Percentiles rank a stretch among this genome's conserved stretches.
Evolutionary conservation across 2,329 filamentous ascomycete species (phyloP).

Genomic region (Neoscytalidium dimidiatum): DNA sequence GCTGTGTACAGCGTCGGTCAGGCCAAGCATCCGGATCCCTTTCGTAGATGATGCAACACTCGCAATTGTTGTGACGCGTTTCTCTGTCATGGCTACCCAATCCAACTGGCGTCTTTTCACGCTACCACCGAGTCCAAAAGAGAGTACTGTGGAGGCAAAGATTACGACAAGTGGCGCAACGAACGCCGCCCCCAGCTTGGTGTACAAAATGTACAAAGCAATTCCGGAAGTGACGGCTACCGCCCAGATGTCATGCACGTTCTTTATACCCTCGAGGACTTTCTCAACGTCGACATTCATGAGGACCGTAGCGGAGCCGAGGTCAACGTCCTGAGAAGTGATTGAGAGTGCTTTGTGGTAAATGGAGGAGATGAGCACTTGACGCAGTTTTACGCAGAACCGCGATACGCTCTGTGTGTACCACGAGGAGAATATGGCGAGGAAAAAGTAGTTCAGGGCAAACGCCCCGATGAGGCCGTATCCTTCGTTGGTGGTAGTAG

Average conservation of each 20-base stretch:
- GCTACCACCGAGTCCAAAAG: slow-evolving; percentile 22
- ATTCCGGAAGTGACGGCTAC: slow-evolving; percentile 24
- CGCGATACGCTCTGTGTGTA: slow-evolving; percentile 27
- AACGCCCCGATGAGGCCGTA: slow-evolving; percentile 30
- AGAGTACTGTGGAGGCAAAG: slow-evolving; percentile 21
- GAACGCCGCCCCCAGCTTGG: slow-evolving; percentile 28
- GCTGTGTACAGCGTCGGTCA: slow-evolving; percentile 25
- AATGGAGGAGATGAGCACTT: slow-evolving; percentile 28
- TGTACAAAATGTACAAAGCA: slow-evolving; percentile 30
- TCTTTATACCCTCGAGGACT: slow-evolving; percentile 24
- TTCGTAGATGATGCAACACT: slow-evolving; percentile 27
- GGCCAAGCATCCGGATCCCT: slow-evolving; percentile 29
- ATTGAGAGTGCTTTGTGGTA: slow-evolving; percentile 29
- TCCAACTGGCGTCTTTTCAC: slow-evolving; percentile 25
- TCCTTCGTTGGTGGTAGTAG: slow-evolving; percentile 24
- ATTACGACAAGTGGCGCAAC: slow-evolving; percentile 28
- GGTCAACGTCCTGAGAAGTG: slow-evolving; percentile 23
- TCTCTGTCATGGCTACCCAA: slow-evolving; percentile 28
- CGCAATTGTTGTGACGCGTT: slow-evolving; percentile 27
- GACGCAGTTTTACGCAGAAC: slow-evolving; percentile 28
- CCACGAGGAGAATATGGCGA: slow-evolving; percentile 28
- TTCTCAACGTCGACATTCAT: slow-evolving; percentile 36
- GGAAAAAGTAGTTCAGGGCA: slow-evolving; percentile 26
- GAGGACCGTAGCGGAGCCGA: slow-evolving; percentile 28
- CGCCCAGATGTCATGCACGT: slow-evolving; percentile 31